Evolutionary conservation across 2,329 filamentous ascomycete genomes (phyloP), one percentile per base, ranked within the genome.

Genomic region (Fusarium verrucosum): DNA sequence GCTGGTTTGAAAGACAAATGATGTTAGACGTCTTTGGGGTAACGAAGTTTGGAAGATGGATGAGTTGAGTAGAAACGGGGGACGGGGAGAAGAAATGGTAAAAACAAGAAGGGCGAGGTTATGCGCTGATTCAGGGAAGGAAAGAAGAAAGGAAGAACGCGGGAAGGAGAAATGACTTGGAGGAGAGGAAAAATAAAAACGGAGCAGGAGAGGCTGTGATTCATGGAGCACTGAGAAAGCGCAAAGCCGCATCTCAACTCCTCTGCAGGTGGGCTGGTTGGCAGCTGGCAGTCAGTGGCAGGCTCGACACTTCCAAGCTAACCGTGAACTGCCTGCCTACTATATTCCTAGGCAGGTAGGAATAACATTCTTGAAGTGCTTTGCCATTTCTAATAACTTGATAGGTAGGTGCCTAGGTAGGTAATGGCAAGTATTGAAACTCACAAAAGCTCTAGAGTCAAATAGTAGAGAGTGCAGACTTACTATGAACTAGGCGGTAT

Each of bases 131-230:
- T 57, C 45, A 38, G 40, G 25, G 50, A 63, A 52, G 37, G 51
- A 71, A 67, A 43, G 20, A 56, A 55, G 50, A 63, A 52, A 40
- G 51, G 70, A 67, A 43, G 20, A 56, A 55, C 49, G 32, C 17
- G 20, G 35, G 50, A 30, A 25, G 26, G 35, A 43, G 28, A 16
- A 51, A 25, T 49, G 59, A 23, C 28, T 52, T 38, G 30, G 25
- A 20, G 25, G 22, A 6, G 22, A 17, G 23, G 10, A 4, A 30
- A 40, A 19, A 37, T 11, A 50, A 51, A 44, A 22, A 23, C 23
- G 41, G 26, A 41, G 40, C 42, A 50, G 26, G 50, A 36, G 25
- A 35, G 38, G n/a, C 53, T 51, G 55, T 70, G 69, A 70, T 65
- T 71, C 65, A 63, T 32, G 32, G 35, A 19, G 30, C 38, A 37